Base-by-base conservation (phyloP, 441 rosid species). In the Populus tomentosa region DNA sequence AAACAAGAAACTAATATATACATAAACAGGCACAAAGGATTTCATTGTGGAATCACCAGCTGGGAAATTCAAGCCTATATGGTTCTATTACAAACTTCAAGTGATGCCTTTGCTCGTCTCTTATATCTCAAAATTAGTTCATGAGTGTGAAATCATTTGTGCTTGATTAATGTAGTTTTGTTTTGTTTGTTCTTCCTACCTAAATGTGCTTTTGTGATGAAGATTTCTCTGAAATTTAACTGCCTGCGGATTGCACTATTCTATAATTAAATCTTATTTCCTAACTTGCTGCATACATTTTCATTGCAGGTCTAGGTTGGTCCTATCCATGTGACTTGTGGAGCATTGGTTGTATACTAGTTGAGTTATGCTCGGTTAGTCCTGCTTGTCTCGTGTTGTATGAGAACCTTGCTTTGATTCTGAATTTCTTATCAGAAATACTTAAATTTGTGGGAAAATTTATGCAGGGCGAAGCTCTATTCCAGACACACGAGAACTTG, bases 251-350 rank as follows among this genome's bases (percentile, higher is more conserved):
- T 26, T 59, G 38, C 24, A 9, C 56, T 4, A 67, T 66, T 32
- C 16, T 20, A 23, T 59, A 40, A 13, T 56, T n/a, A 7, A 10
- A 50, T 33, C 35, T 21, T 53, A 13, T 75, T 21, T 81, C 42
- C 72, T 77, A 2, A 76, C 59, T 53, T 38, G 36, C 42, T 23
- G 16, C 18, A 23, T 69, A 26, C 69, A 69, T 18, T 74, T n/a
- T n/a, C n/a, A 21, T 76, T 82, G 80, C 92, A 93, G 98, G 98
- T 80, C 77, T 93, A 73, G 97, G 98, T 67, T 93, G 98, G 98
- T 89, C 86, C 82, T 93, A 89, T 85, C 95, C 94, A 36, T 93
- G 98, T 78, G 98, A 93, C 83, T 75, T 93, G 69, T 93, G 98
- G 98, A 93, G 97, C 75, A 46, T 93, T 69, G 97, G 98, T 77